A percentile compares a stretch with the other conserved stretches of the same genome.
phyloP scores from a whole-genome alignment of 176 grass and related monocot genomes.

The Carex kokanica region DNA sequence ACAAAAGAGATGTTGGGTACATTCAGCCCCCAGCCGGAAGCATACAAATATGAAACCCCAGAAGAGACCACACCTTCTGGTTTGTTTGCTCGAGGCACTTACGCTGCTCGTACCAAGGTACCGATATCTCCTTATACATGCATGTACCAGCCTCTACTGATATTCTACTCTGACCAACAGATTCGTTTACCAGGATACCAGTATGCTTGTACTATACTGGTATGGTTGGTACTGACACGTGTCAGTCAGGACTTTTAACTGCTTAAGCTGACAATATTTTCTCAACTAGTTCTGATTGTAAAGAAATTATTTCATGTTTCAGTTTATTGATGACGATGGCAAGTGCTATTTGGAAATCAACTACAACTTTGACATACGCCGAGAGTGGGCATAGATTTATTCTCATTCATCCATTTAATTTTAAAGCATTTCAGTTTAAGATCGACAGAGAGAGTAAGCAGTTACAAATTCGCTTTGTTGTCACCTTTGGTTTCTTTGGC shows the following conservation, averaged over 20 bases:
- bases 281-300: neutral
- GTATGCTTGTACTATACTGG: neutral
- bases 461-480: slow-evolving; percentile 14
- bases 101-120: slow-evolving; percentile 92
- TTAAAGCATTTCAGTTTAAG: neutral
- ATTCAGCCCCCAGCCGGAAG: slow-evolving; percentile 85
- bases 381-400: slow-evolving; percentile 70
- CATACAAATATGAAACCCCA: slow-evolving; percentile 75
- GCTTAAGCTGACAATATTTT: neutral
- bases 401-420: neutral
- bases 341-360: slow-evolving; percentile 98
- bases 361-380: slow-evolving; percentile 93
- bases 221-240: neutral
- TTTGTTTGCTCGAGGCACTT: slow-evolving; percentile 76
- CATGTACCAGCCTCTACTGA: neutral
- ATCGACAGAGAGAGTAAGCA: slow-evolving; percentile 19
- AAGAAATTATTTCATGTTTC: neutral
- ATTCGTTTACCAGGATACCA: neutral
- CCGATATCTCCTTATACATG: neutral
- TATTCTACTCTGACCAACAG: neutral
- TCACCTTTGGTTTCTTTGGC: slow-evolving; percentile 23
- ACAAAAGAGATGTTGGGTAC: slow-evolving; percentile 92
- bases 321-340: slow-evolving; percentile 94
- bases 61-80: slow-evolving; percentile 92
- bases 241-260: neutral